Conservation (phyloP, 345 rosid genomes). For the Lagerstroemia speciosa region DNA sequence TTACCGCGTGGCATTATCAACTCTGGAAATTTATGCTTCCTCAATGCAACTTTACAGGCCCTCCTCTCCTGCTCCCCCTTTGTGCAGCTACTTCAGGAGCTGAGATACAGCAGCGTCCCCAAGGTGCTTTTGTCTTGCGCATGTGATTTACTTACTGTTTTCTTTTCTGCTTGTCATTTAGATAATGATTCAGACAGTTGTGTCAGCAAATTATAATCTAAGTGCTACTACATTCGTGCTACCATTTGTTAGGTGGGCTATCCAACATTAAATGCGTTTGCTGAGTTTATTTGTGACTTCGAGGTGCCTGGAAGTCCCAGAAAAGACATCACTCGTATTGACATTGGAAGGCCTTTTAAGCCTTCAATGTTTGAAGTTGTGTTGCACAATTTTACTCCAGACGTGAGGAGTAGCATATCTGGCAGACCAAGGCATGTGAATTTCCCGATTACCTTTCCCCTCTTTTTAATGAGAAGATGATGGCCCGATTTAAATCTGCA, state of each 20-base stretch:
- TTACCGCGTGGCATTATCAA: constrained; percentile 80
- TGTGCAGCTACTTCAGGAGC: constrained; percentile 63
- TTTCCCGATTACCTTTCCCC: constrained; percentile 3
- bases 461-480: background rate
- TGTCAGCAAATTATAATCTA: background rate
- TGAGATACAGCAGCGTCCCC: constrained; percentile 41
- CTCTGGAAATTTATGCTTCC: constrained; percentile 83
- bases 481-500: background rate
- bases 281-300: constrained; percentile 54
- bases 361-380: constrained; percentile 83
- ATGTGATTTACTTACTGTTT: background rate
- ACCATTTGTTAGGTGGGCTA: constrained; percentile 42
- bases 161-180: background rate
- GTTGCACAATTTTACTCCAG: constrained; percentile 74
- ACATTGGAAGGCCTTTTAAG: constrained; percentile 65
- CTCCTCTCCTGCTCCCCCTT: constrained; percentile 80
- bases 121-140: constrained; percentile 32
- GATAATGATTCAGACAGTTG: background rate
- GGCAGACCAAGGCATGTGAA: constrained; percentile 76
- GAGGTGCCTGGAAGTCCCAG: constrained; percentile 39
- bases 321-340: constrained; percentile 31
- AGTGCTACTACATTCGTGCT: background rate
- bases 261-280: constrained; percentile 70
- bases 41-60: constrained; percentile 87
- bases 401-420: constrained; percentile 63